Base-by-base conservation (phyloP, 2,329 filamentous ascomycete genomes). In the Cladophialophora exuberans region DNA sequence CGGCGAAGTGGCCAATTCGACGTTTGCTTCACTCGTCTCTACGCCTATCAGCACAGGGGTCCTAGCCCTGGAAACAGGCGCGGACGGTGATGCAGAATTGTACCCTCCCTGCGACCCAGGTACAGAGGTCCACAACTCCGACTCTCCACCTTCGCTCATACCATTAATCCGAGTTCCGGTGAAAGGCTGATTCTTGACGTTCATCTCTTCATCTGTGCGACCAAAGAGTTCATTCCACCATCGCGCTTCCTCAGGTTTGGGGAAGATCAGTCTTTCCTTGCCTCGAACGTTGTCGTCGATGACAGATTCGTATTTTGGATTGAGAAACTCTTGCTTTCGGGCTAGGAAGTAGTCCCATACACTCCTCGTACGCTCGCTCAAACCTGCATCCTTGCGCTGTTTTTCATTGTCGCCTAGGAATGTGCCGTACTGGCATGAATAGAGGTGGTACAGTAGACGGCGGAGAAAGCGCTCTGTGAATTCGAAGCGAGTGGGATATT, bases 321-420 rank as follows among this genome's bases (percentile, higher is more conserved):
- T 97, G 31, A 85, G 77, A 65, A 97, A 99, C 66, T 96, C 89
- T 17, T 83, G 78, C 62, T 83, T 85, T 9, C 92, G 84, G 38
- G 88, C 85, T 6, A 97, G 76, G 71, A 99, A 97, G 69, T 97
- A 97, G 63, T 94, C 88, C 94, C 94, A 99, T 1, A 97, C 94
- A 18, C 90, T 96, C 3, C 88, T 81, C 3, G 91, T 96, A 50
- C 83, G 81, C 64, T 91, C 85, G 33, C 79, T 76, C 1, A 89
- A 85, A 23, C 78, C 80, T 18, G 83, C 81, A 38, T 94, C 88
- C 13, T 83, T 76, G 3, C 94, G 86, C 66, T 96, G 89, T 67
- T 91, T 94, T 70, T 99, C 94, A 52, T 85, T 95, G 73, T 99
- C 97, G 73, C 89, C 96, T 4, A 99, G 79, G 69, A 99, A 99